phyloP scores from a whole-genome alignment of 1,139 yeast genomes.

The Geotrichum restrictum region DNA sequence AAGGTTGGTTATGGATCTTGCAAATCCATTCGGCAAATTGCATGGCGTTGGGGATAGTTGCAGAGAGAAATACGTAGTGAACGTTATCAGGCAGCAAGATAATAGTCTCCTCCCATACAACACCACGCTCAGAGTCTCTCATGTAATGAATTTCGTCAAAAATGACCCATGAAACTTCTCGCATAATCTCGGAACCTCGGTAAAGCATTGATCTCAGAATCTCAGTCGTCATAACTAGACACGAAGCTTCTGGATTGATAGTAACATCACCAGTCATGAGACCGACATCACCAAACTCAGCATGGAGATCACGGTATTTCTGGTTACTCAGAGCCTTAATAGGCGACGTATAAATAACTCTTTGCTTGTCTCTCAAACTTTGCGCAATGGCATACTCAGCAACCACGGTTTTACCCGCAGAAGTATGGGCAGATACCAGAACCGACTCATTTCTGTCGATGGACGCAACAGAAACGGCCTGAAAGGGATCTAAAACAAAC shows the following conservation, averaged over 20 bases:
- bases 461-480: conserved; percentile 90
- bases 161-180: conserved; percentile 96
- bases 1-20: conserved; percentile 89
- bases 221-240: conserved; percentile 97
- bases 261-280: conserved; percentile 97
- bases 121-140: conserved; percentile 95
- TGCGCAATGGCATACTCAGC: conserved; percentile 94
- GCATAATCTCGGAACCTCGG: conserved; percentile 89
- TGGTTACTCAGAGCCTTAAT: conserved; percentile 91
- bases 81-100: conserved; percentile 95
- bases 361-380: conserved; percentile 85
- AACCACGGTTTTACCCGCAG: conserved; percentile 90
- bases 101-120: conserved; percentile 98
- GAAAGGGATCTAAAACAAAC: conserved; percentile 89
- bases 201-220: conserved; percentile 91
- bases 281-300: conserved; percentile 87
- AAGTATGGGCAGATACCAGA: conserved; percentile 93
- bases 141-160: conserved; percentile 98
- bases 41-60: conserved; percentile 97
- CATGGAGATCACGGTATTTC: conserved; percentile 82
- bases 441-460: conserved; percentile 95
- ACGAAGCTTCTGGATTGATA: conserved; percentile 93
- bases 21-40: conserved; percentile 99
- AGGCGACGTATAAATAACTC: conserved; percentile 89
- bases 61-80: conserved; percentile 80